Conservation (phyloP, 306 rosid genomes). For the Casuarina glauca region DNA sequence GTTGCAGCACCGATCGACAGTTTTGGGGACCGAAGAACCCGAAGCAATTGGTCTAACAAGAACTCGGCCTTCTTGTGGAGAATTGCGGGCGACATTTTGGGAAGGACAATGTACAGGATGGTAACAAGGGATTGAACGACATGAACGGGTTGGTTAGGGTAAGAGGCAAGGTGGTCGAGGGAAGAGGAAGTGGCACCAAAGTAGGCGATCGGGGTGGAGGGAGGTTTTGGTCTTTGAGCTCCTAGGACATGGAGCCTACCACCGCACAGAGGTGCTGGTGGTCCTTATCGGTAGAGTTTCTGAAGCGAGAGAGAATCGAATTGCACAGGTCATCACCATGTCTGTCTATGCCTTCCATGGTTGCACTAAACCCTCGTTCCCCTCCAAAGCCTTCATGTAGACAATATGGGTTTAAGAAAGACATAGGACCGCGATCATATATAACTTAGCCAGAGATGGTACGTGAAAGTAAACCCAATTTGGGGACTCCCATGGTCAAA, state of each 20-base stretch:
- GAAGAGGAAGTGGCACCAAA: constrained; percentile 46
- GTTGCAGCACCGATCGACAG: constrained; percentile 30
- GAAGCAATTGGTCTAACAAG: too few relatives aligned
- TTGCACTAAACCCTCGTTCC: too few relatives aligned
- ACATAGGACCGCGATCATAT: too few relatives aligned
- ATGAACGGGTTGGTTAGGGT: constrained; percentile 48
- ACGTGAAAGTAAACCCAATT: too few relatives aligned
- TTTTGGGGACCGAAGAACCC: neutral
- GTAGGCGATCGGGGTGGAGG: constrained; percentile 60
- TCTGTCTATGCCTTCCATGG: too few relatives aligned
- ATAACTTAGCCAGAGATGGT: too few relatives aligned
- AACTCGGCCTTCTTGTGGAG: too few relatives aligned
- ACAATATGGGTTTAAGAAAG: too few relatives aligned
- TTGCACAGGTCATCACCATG: too few relatives aligned
- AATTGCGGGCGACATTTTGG: too few relatives aligned
- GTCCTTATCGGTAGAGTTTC: constrained; percentile 48
- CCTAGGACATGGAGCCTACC: constrained; percentile 48
- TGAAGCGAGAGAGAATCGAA: constrained; percentile 35
- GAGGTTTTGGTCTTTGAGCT: constrained; percentile 59
- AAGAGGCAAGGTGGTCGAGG: neutral
- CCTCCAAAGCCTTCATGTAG: too few relatives aligned
- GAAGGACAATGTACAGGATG: neutral
- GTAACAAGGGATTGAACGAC: constrained; percentile 62
- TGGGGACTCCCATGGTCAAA: too few relatives aligned
- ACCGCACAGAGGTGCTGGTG: constrained; percentile 64